phyloP scores from a whole-genome alignment of 495 filamentous ascomycete genomes.

The Penicillium crystallinum region DNA sequence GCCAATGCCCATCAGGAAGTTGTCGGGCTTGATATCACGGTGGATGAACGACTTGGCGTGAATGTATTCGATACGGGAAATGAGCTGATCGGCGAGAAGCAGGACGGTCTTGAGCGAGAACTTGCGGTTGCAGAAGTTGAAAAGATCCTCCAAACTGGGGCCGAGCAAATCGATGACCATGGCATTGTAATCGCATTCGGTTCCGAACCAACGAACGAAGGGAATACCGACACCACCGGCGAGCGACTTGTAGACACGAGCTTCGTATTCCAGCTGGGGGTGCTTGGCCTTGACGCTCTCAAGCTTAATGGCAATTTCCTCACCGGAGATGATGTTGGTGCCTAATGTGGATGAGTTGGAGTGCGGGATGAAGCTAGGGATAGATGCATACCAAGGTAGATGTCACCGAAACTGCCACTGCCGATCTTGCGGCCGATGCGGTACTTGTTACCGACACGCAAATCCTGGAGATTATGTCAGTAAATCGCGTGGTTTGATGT shows the following conservation, averaged over 20 bases:
- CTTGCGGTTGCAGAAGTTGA: conserved; percentile 99
- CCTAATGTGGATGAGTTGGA: conserved; percentile 39
- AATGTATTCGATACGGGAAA: conserved; percentile 99
- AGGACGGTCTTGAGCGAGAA: conserved; percentile 99
- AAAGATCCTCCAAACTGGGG: conserved; percentile 97
- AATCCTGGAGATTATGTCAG: conserved; percentile 60
- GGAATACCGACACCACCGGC: conserved; percentile 98
- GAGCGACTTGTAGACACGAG: conserved; percentile 98
- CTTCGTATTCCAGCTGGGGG: conserved; percentile 98
- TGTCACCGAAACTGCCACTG: conserved; percentile 97
- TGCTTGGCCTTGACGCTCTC: conserved; percentile 99
- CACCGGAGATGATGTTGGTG: conserved; percentile 99
- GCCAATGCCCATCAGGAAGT: conserved; percentile 99
- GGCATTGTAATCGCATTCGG: conserved; percentile 99
- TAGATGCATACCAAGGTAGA: conserved; percentile 75
- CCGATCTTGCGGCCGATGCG: conserved; percentile 99
- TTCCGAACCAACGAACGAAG: conserved; percentile 99
- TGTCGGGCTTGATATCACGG: conserved; percentile 99
- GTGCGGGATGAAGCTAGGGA: not conserved
- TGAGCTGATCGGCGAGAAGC: conserved; percentile 95
- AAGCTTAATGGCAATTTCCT: conserved; percentile 99
- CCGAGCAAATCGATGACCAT: conserved; percentile 99
- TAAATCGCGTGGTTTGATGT: not conserved
- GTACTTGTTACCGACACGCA: conserved; percentile 99
- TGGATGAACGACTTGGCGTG: conserved; percentile 99